Evolutionary conservation across 2,329 filamentous ascomycete species (phyloP), one percentile per base, ranked within the genome.

Genomic region (Ophiognomonia clavigignenti-juglandacearum): DNA sequence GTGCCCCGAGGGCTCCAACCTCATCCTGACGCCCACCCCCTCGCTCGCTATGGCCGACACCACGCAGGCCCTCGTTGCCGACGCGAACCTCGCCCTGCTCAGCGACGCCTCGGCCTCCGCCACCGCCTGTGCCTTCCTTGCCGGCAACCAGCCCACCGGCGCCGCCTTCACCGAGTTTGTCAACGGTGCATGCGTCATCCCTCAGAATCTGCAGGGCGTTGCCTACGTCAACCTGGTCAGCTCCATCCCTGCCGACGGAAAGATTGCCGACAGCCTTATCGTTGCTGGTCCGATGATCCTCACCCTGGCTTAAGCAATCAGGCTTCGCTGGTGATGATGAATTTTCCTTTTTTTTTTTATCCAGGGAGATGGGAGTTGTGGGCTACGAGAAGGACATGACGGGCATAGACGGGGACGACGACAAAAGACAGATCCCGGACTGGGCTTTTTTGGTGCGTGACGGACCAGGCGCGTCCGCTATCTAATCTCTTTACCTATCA

Each of bases 151-250:
- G 14, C 70, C 76, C 34, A 78, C 78, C 45, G 80, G 80, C 56
- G 80, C 78, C 32, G 70, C 70, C 46, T 88, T 87, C 64, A 70
- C 73, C 0, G 53, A 71, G 22, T 80, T 86, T 60, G 68, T 71
- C 34, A 65, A 71, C 35, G 69, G 69, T 4, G 72, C 71, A 52
- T 88, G 85, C 62, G 65, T 69, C 38, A 74, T 86, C 22, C 84
- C 85, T 13, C 73, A 78, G 57, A 74, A 74, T 58, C 65, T 87
- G 36, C 70, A 72, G 8, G 85, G 85, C 39, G 70, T 86, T 53
- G 77, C 79, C 41, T 88, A 86, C 65, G 73, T 88, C 58, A 80
- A 81, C 57, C 71, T 88, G 55, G 78, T 83, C 46, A 85, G 62
- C 57, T 60, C 61, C 24, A 70, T 66, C 2, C 77, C 78, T 16